Conservation (phyloP, 805 yeast genomes). For the Ogataea glucozyma region DNA sequence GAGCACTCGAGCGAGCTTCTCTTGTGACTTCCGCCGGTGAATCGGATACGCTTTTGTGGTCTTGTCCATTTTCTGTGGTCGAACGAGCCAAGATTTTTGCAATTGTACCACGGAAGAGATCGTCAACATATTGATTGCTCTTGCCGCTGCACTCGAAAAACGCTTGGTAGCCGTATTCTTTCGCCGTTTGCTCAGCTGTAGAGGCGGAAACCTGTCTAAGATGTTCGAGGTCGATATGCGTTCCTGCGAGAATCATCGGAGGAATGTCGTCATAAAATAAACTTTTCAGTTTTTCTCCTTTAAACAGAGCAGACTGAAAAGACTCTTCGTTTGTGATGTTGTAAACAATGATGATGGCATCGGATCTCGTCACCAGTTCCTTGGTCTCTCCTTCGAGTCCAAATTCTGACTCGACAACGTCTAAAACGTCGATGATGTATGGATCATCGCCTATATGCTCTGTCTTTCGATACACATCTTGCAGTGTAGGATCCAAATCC, state of each 20-base stretch:
- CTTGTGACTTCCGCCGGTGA: no score
- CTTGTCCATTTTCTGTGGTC: no score
- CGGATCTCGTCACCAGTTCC: conserved; percentile 35
- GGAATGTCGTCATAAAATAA: conserved; percentile 44
- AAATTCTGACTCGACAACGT: conserved; percentile 85
- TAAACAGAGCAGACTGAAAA: conserved; percentile 36
- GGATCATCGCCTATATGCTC: conserved; percentile 39
- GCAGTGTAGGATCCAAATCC: conserved; percentile 28
- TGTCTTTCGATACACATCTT: conserved; percentile 29
- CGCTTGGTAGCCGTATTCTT: conserved; percentile 32
- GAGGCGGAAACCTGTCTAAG: conserved; percentile 71
- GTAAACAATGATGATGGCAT: conserved; percentile 52
- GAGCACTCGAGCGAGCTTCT: no score
- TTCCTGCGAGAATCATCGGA: conserved; percentile 61
- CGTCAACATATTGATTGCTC: conserved; percentile 73
- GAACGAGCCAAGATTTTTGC: conserved; percentile 14
- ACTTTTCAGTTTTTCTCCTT: conserved; percentile 68
- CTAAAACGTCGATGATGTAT: conserved; percentile 54
- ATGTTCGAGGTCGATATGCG: conserved; percentile 72
- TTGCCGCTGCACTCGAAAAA: conserved; percentile 80
- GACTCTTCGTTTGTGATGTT: conserved; percentile 51
- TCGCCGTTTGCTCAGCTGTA: conserved; percentile 25
- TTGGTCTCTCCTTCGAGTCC: conserved; percentile 30
- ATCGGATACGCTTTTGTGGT: background rate
- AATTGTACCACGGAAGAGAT: conserved; percentile 54